Evolutionary conservation across 2,329 filamentous ascomycete genomes (phyloP).

Genomic region (Aspergillus proliferans): DNA sequence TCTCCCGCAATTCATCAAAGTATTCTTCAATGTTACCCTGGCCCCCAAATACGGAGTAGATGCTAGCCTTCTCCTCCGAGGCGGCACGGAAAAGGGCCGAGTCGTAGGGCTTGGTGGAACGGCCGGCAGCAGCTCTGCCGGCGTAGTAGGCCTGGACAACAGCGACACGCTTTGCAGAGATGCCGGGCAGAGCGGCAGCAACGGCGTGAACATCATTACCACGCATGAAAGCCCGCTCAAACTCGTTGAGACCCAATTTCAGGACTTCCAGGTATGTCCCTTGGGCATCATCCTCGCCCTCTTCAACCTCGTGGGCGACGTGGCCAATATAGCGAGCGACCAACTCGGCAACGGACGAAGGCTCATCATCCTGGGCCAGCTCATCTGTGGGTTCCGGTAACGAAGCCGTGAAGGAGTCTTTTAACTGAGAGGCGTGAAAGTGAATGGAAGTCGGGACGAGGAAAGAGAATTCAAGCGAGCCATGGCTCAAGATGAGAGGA

Average conservation of each 20-base stretch:
- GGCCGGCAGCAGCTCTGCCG: constrained; percentile 73
- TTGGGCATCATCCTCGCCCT: constrained; percentile 81
- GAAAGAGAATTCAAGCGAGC: constrained; percentile 92
- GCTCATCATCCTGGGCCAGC: constrained; percentile 95
- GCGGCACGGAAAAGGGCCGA: constrained; percentile 88
- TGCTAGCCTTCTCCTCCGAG: constrained; percentile 70
- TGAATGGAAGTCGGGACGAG: constrained; percentile 91
- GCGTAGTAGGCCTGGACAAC: constrained; percentile 89
- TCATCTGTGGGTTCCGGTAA: constrained; percentile 92
- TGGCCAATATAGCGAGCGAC: constrained; percentile 91
- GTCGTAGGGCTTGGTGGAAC: constrained; percentile 84
- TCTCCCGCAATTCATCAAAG: constrained; percentile 90
- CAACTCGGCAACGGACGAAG: constrained; percentile 88
- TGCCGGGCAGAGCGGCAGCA: constrained; percentile 78
- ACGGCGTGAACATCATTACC: constrained; percentile 96
- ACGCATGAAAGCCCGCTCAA: constrained; percentile 87
- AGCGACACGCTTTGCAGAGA: constrained; percentile 83
- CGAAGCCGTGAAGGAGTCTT: constrained; percentile 78
- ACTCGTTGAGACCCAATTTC: constrained; percentile 88
- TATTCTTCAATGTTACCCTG: constrained; percentile 99
- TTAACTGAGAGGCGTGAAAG: constrained; percentile 91
- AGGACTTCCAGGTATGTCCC: constrained; percentile 89
- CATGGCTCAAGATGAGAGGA: constrained; percentile 83
- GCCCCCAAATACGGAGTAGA: constrained; percentile 93
- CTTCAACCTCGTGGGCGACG: constrained; percentile 80